phyloP scores from a whole-genome alignment of 106 monocot species.

The Chionographis japonica region DNA sequence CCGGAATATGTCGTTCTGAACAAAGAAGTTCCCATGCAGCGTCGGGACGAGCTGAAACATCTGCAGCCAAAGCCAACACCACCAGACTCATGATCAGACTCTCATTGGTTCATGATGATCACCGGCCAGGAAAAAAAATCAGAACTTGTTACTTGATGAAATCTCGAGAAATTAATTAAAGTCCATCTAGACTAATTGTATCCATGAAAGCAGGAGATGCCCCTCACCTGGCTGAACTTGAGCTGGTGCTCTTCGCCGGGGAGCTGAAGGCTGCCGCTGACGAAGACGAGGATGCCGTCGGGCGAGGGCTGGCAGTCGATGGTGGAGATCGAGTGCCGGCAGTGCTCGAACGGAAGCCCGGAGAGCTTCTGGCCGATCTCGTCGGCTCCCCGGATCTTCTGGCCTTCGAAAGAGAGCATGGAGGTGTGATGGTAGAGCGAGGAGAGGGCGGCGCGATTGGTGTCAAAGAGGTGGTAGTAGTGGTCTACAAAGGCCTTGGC shows the following conservation, averaged over 20 bases:
- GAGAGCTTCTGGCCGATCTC: constrained; percentile 44
- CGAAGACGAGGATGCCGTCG: constrained; percentile 55
- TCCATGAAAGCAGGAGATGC: too few species aligned
- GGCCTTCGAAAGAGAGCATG: constrained; percentile 70
- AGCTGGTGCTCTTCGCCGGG: constrained; percentile 52
- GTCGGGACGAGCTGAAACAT: constrained; percentile 69
- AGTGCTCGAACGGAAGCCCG: constrained; percentile 49
- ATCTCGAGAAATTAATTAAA: too few species aligned
- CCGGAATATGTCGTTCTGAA: constrained; percentile 74
- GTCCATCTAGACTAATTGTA: too few species aligned
- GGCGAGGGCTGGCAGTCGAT: constrained; percentile 53
- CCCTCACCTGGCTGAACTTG: constrained; percentile 57
- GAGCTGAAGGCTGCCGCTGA: constrained; percentile 54
- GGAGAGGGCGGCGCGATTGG: constrained; percentile 22
- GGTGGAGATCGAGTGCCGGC: constrained; percentile 41
- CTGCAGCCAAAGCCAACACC: constrained; percentile 20
- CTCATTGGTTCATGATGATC: too few species aligned
- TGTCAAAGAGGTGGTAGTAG: constrained; percentile 63
- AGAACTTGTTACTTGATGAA: background rate
- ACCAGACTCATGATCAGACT: background rate
- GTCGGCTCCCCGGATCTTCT: constrained; percentile 36
- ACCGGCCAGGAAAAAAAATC: background rate
- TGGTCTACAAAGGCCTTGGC: constrained; percentile 69
- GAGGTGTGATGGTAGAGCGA: constrained; percentile 36
- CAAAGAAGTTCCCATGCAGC: constrained; percentile 44